Conservation (phyloP, 2,329 filamentous ascomycete genomes). For the Gliomastix tumulicola region DNA sequence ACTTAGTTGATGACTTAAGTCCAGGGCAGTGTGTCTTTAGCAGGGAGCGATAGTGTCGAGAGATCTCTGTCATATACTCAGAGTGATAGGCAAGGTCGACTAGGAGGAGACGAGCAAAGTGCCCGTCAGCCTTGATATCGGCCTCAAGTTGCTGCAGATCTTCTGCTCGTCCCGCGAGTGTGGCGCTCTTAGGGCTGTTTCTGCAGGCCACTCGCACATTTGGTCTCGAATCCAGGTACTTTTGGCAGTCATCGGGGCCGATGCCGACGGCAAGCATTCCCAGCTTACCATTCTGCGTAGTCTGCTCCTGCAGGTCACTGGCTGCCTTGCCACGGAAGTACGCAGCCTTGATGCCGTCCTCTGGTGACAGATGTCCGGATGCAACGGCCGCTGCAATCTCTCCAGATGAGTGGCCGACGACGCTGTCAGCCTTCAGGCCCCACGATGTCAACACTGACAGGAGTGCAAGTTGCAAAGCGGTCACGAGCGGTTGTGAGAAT, state of each 20-base stretch:
- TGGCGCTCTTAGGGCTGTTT: conserved; percentile 23
- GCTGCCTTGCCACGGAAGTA: conserved; percentile 25
- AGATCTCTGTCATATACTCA: conserved; percentile 14
- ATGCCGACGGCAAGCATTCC: conserved; percentile 53
- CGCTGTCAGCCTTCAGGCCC: not conserved
- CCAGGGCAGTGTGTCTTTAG: no score
- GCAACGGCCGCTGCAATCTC: conserved; percentile 19
- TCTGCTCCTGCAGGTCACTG: no score
- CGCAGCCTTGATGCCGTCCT: conserved; percentile 11
- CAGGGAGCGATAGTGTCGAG: not conserved
- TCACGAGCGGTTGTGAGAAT: conserved; percentile 29
- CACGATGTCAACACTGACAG: no score
- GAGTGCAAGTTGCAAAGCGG: conserved; percentile 31
- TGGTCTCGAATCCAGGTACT: conserved; percentile 15
- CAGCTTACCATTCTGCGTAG: no score
- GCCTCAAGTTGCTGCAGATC: no score
- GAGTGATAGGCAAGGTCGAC: conserved; percentile 16
- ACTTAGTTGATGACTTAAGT: conserved; percentile 3
- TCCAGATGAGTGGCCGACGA: not conserved
- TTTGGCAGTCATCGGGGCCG: not conserved
- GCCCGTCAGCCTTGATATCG: conserved; percentile 2
- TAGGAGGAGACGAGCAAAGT: conserved; percentile 12
- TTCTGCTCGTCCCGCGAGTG: conserved; percentile 26
- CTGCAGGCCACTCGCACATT: conserved; percentile 22
- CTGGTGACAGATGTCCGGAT: conserved; percentile 11